These are phyloP conservation scores for Alternaria sp. DNA, from an alignment of 2,329 filamentous ascomycete species.

Conservation along the genomic window DNA sequence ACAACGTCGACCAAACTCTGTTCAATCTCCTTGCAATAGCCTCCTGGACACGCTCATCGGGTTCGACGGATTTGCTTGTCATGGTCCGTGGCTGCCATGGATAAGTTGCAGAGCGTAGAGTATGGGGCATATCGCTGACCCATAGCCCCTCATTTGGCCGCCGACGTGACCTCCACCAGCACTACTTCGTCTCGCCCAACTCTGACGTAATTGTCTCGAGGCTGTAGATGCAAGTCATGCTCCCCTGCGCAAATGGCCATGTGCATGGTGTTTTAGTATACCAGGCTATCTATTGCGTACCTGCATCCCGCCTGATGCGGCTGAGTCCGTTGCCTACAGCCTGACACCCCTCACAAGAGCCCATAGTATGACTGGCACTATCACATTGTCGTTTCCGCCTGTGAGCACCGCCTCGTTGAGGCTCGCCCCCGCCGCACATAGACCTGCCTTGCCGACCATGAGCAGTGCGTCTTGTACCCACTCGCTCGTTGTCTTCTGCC, in stretches of 20 bases:
- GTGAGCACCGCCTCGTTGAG: constrained; percentile 95
- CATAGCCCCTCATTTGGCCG: neutral
- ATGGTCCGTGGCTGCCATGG: neutral
- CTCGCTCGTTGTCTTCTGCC: constrained; percentile 54
- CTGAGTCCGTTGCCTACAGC: constrained; percentile 24
- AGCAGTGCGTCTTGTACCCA: constrained; percentile 35
- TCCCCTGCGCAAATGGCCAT: constrained; percentile 3
- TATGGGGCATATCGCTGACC: neutral
- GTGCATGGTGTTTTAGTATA: constrained; percentile 3
- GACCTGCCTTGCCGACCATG: constrained; percentile 65
- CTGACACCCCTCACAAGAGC: constrained; percentile 83
- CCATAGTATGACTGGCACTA: constrained; percentile 94
- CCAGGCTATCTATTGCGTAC: constrained; percentile 7
- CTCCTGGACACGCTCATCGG: neutral
- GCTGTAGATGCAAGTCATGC: neutral
- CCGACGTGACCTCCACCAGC: neutral
- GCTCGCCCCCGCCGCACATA: constrained; percentile 81
- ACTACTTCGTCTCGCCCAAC: neutral
- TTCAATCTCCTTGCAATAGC: neutral
- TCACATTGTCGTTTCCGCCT: constrained; percentile 97
- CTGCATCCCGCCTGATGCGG: constrained; percentile 17
- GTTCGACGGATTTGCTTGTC: neutral
- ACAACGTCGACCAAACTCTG: neutral
- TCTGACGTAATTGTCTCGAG: neutral
- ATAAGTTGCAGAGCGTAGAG: neutral